These are phyloP conservation scores for Daldinia decipiens DNA, from an alignment of 495 filamentous ascomycete genomes.

Conservation along the genomic window DNA sequence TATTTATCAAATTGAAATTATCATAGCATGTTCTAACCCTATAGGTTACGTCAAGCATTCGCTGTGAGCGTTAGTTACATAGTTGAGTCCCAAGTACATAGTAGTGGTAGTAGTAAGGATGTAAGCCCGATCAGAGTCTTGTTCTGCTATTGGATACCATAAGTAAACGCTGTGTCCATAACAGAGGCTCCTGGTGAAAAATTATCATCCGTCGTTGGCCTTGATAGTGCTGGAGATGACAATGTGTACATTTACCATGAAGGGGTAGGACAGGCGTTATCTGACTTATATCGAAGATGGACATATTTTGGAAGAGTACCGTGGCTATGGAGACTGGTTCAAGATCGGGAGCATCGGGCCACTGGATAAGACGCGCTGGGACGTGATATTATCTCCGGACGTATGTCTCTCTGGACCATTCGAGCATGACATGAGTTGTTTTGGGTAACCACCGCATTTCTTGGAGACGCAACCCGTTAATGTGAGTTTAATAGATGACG, in stretches of 20 bases:
- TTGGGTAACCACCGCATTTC: not conserved
- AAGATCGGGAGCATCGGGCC: not conserved
- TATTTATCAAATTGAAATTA: too few relatives aligned
- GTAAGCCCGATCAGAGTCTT: too few relatives aligned
- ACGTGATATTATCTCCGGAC: not conserved
- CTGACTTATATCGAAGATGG: not conserved
- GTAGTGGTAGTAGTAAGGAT: too few relatives aligned
- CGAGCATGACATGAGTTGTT: not conserved
- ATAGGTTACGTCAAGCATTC: too few relatives aligned
- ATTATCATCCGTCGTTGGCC: not conserved
- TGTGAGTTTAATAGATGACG: not conserved
- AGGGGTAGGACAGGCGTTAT: not conserved
- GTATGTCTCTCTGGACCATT: not conserved
- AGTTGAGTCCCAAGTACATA: too few relatives aligned
- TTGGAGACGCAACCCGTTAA: not conserved
- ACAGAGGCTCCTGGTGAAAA: not conserved
- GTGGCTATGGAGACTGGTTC: conserved; percentile 7
- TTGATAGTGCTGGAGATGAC: not conserved
- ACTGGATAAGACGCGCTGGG: not conserved
- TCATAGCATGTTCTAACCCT: too few relatives aligned
- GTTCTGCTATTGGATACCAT: not conserved
- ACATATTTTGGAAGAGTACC: not conserved
- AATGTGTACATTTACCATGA: not conserved
- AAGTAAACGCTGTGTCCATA: not conserved
- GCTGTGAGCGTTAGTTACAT: too few relatives aligned